These are phyloP conservation scores for Fomitopsis palustris DNA, from an alignment of 1,284 basidiomycete genomes.

Conservation along the genomic window DNA sequence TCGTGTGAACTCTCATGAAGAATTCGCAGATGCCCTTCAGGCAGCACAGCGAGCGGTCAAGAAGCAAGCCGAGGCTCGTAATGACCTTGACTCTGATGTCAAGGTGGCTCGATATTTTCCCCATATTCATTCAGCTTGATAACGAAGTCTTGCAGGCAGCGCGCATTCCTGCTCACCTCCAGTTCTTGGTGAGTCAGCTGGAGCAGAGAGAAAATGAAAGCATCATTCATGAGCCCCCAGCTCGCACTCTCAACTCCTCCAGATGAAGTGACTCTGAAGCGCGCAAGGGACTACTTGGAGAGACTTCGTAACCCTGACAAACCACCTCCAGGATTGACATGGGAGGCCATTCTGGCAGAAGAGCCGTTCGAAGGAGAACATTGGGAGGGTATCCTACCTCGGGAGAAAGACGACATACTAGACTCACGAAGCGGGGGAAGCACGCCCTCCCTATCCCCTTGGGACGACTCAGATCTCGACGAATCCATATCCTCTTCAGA, in stretches of 20 bases:
- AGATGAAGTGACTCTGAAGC: constrained; percentile 39
- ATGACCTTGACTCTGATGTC: constrained; percentile 64
- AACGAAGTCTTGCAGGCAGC: constrained; percentile 38
- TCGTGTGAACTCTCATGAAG: constrained; percentile 59
- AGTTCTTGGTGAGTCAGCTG: constrained; percentile 52
- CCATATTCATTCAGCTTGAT: constrained; percentile 1
- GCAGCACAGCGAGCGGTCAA: constrained; percentile 48
- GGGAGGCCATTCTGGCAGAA: constrained; percentile 72
- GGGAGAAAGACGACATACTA: constrained; percentile 40
- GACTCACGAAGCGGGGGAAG: constrained; percentile 41
- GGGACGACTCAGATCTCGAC: constrained; percentile 35
- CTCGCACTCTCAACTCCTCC: constrained; percentile 54
- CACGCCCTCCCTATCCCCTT: constrained; percentile 46
- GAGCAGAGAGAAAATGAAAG: neutral
- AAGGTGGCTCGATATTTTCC: constrained; percentile 36
- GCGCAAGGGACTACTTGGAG: constrained; percentile 51
- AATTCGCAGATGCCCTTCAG: constrained; percentile 55
- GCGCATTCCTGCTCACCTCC: constrained; percentile 64
- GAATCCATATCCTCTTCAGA: constrained; percentile 45
- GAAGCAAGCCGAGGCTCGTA: constrained; percentile 39
- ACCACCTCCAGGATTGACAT: constrained; percentile 47
- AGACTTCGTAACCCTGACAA: constrained; percentile 40
- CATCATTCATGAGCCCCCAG: constrained; percentile 30
- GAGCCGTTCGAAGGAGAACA: constrained; percentile 79
- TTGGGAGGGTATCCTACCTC: constrained; percentile 61